Percentiles rank a stretch among this genome's conserved stretches.
Evolutionary conservation across 306 rosid genomes (phyloP).

Genomic region (Delonix regia): DNA sequence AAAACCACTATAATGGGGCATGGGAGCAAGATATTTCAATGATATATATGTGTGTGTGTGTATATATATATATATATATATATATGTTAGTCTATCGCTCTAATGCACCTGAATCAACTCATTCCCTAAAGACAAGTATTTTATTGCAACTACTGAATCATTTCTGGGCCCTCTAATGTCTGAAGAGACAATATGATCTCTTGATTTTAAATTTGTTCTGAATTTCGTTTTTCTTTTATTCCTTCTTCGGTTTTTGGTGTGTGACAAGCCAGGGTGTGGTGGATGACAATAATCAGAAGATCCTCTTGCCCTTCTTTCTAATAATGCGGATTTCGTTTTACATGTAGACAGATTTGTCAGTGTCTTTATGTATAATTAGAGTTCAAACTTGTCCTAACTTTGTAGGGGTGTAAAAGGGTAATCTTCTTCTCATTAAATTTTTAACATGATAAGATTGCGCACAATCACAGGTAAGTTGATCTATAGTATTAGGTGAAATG

Average conservation of each 20-base stretch:
- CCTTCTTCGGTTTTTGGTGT: not conserved
- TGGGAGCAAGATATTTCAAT: constrained; percentile 28
- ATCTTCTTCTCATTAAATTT: not conserved
- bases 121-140: constrained; percentile 43
- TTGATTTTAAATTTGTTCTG: not conserved
- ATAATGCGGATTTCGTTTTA: constrained; percentile 14
- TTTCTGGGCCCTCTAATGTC: constrained; percentile 38
- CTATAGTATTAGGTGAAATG: not conserved
- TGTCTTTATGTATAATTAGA: constrained; percentile 5
- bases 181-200: constrained; percentile 28
- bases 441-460: not conserved
- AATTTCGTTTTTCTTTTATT: not conserved
- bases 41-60: too few species aligned
- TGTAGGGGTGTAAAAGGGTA: not conserved
- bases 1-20: not conserved
- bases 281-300: constrained; percentile 29
- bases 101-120: constrained; percentile 24
- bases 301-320: constrained; percentile 22
- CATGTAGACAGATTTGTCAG: not conserved
- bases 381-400: not conserved
- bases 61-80: too few species aligned
- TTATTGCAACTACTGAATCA: constrained; percentile 30
- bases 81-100: not conserved
- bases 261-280: constrained; percentile 29
- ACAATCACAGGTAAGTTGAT: not conserved